Base-by-base conservation (phyloP, 1,139 yeast species). In the Nakaseomyces delphensis region DNA sequence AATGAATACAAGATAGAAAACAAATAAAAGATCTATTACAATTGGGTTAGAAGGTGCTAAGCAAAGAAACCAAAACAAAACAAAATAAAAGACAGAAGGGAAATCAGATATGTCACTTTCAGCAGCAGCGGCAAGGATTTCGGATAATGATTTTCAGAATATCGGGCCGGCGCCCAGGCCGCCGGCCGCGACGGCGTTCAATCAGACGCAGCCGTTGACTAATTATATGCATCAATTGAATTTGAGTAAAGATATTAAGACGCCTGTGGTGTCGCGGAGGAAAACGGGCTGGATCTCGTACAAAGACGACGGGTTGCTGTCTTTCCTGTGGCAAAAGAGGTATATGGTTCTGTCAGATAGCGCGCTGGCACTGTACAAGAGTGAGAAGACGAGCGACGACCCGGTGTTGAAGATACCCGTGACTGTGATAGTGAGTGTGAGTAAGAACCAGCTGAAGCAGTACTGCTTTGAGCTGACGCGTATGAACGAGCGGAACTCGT, bases 301-400 rank as follows among this genome's bases (percentile, higher is more conserved):
- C 43, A 86, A 85, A 60, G 96, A 87, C 53, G 96, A 87, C 54
- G 94, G 95, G 15, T 65, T 83, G 33, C 76, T 84, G 50, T 76
- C 86, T 11, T 86, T 87, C 62, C 71, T 94, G 54, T 87, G 96
- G 96, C 85, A 87, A 45, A 86, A 85, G 58, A 74, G 91, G 52
- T 87, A 71, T 61, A 70, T 87, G 67, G 79, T 83, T 14, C 69
- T 87, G 42, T 75, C 76, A 52, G 95, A 86, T 49, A 73, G 80
- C 45, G 74, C 79, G 27, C 67, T 87, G 48, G 83, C 79, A 48
- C 76, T 87, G 53, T 82, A 79, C 66, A 85, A 83, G 57, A 71
- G 67, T 42, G 95, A 84, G 49, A 48, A 63, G 23, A 64, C 66
- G 50, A 64, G 60, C 36, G 68, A 62, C 45, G 58, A 69, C 14